Evolutionary conservation across 306 rosid species (phyloP), one percentile per base, ranked within the genome.

Genomic region (Arachis stenosperma): DNA sequence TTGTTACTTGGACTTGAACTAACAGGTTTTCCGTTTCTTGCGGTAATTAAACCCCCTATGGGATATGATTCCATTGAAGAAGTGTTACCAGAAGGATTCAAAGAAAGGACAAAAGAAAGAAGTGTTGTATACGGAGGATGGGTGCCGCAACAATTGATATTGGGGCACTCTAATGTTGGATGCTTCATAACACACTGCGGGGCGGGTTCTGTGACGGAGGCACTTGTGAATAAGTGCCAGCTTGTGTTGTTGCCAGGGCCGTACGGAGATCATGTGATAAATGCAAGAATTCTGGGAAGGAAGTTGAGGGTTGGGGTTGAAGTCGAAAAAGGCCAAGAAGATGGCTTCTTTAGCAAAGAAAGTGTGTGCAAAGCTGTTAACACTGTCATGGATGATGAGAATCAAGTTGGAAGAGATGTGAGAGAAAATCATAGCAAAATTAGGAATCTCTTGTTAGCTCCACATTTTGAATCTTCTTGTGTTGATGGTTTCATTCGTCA

Each of bases 161-260:
- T 89, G 55, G 79, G 36, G 46, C 90, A 89, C 48, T 74, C 87
- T 6, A 85, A 86, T 9, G 71, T 87, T 9, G 96, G 92, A 13
- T 90, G 92, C 81, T 87, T 87, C 59, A 78, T 89, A 36, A 89
- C 91, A 6, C 95, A 89, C 9, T 85, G 90, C 42, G 96, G 92
- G 2, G 74, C 86, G 1, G 88, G 86, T 61, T 86, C 91, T n/a
- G 29, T 81, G 6, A 59, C 75, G 0, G 89, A 89, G 78, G 89
- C 52, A 2, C 30, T 84, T 30, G 71, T 83, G 65, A 84, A 47
- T 3, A 39, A 74, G 42, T 86, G 88, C 37, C 85, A 77, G 55
- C n/a, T 86, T 67, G 91, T 89, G 9, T 27, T 89, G 39, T 2
- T 86, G 3, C 88, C 94, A 9, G 62, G 74, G 0, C 13, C 60